Conservation (phyloP, 2,329 filamentous ascomycete genomes). For the Nemania serpens region DNA sequence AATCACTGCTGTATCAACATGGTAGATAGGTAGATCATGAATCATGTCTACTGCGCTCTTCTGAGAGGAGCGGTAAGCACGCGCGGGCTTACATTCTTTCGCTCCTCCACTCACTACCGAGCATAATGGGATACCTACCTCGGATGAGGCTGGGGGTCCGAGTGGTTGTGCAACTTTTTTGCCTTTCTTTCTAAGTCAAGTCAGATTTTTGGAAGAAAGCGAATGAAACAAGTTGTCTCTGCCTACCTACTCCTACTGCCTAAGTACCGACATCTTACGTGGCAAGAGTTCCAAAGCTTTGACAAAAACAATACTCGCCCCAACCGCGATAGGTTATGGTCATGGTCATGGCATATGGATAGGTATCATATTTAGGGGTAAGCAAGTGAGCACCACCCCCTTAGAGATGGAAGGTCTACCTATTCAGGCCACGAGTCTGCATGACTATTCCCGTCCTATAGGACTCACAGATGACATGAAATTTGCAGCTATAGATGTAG, state of each 20-base stretch:
- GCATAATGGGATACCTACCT: slow-evolving; percentile 1
- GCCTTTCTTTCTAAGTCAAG: not conserved
- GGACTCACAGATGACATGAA: not conserved
- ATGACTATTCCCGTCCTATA: slow-evolving; percentile 5
- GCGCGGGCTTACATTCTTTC: slow-evolving; percentile 6
- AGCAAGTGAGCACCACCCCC: no score
- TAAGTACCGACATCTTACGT: slow-evolving; percentile 14
- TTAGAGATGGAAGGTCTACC: no score
- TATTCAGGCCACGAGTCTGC: slow-evolving; percentile 7
- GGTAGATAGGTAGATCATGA: no score
- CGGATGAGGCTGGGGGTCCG: not conserved
- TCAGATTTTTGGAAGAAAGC: not conserved
- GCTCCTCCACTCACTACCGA: slow-evolving; percentile 3
- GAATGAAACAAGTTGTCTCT: slow-evolving; percentile 2
- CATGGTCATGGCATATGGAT: not conserved
- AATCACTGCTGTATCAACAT: not conserved
- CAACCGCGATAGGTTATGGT: not conserved
- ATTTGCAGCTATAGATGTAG: slow-evolving; percentile 12
- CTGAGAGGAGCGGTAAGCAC: slow-evolving; percentile 15
- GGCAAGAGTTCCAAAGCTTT: slow-evolving; percentile 5
- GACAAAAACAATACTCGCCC: not conserved
- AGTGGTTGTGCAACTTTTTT: not conserved
- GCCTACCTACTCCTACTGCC: not conserved
- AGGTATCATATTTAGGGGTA: not conserved
- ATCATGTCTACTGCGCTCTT: slow-evolving; percentile 1